Evolutionary conservation across 192 early-diverging fungal genomes (phyloP).

Genomic region (Podila epicladia): DNA sequence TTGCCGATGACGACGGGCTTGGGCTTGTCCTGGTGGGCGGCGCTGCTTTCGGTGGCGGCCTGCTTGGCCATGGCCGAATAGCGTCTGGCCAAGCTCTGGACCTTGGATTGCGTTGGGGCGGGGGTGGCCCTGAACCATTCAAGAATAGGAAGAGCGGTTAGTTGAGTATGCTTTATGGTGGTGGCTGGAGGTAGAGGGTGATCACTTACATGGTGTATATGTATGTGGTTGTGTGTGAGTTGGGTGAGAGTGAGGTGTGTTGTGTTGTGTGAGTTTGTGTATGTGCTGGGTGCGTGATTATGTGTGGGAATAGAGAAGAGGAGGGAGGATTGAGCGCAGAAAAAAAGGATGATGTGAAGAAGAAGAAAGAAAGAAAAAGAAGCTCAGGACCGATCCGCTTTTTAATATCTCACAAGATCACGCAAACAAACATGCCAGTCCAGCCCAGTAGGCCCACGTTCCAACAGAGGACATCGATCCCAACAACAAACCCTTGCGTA

Average conservation of each 20-base stretch:
- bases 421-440: too few species aligned
- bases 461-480: too few species aligned
- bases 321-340: background rate
- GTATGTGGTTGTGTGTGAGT: background rate
- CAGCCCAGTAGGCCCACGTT: too few species aligned
- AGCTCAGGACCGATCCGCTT: too few species aligned
- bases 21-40: conserved; percentile 44
- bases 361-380: too few species aligned
- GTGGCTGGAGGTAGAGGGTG: background rate
- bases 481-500: too few species aligned
- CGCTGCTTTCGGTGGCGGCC: conserved; percentile 11
- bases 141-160: background rate
- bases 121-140: background rate
- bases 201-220: background rate
- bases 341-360: too few species aligned
- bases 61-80: conserved; percentile 48
- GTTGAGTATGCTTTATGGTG: background rate
- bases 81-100: conserved; percentile 38
- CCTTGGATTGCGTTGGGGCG: conserved; percentile 18
- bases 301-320: background rate
- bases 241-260: background rate
- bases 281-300: too few species aligned
- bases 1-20: conserved; percentile 10
- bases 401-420: too few species aligned
- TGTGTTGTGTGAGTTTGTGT: background rate